Base-by-base conservation (phyloP, 202 grass and related monocot species). In the Saccharum hybrid region DNA sequence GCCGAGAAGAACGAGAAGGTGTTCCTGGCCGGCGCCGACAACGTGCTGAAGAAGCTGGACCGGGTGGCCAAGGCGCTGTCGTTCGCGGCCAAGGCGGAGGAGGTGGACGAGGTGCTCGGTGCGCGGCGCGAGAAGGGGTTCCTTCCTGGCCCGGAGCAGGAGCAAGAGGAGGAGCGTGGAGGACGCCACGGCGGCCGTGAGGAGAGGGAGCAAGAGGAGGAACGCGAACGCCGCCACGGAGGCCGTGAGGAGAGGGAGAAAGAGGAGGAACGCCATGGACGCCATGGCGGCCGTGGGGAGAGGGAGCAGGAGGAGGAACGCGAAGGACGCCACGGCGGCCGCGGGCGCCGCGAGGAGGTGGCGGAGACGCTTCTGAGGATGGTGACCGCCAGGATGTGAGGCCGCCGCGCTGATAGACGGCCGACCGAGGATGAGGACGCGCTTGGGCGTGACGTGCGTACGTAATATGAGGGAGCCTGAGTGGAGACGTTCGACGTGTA, bases 21-120 rank as follows among this genome's bases (percentile, higher is more conserved):
- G 38, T 94, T 38, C 85, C 91, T 97, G 41, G 91, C 94, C 12
- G 93, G 91, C 23, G 68, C 59, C 22, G 88, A 94, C 76, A 94
- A 87, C 75, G 82, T 90, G 68, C 68, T 94, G 9, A 77, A 3
- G 16, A 86, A 97, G 73, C 56, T 97, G 74, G 94, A 94, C 62
- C 23, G 11, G 9, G 18, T 81, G 2, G 82, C 94, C 14, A 97
- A 94, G 89, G 91, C 90, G 83, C 80, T 97, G 76, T 68, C 89
- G 15, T 94, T 97, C 73, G 89, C 54, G 19, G 64, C 42, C 23
- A 80, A 56, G 14, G 71, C 66, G 5, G 74, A 18, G 34, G 87
- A 88, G 80, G 87, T 97, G 13, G 91, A 97, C 71, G 76, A 87
- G 68, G 80, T 94, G 65, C 76, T 97, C 51, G 3, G 84, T 45